A percentile compares a stretch with the other conserved stretches of the same genome.
Evolutionary conservation across 192 early-diverging fungal species (phyloP).

Genomic region (Spizellomyces sp.): DNA sequence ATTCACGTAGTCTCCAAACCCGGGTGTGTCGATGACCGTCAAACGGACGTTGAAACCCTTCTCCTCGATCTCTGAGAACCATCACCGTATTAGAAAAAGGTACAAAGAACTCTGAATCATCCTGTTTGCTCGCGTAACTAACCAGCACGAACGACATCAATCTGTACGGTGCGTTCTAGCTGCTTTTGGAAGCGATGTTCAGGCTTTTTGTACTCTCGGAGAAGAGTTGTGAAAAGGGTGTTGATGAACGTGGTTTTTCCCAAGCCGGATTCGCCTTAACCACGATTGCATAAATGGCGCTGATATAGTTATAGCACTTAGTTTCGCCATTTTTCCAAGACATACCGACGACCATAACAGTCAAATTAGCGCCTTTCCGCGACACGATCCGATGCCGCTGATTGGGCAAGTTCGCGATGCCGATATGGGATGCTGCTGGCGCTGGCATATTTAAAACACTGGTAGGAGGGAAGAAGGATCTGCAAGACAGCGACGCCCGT

Average conservation of each 20-base stretch:
- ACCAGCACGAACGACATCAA: constrained; percentile 97
- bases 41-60: constrained; percentile 97
- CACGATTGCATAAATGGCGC: too few species aligned
- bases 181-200: constrained; percentile 87
- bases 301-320: not conserved
- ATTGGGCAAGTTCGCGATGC: constrained; percentile 98
- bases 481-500: too few species aligned
- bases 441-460: constrained; percentile 6
- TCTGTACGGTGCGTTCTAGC: constrained; percentile 93
- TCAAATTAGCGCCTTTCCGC: constrained; percentile 94
- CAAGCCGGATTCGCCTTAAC: constrained; percentile 88
- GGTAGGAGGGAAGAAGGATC: too few species aligned
- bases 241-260: constrained; percentile 99
- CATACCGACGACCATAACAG: constrained; percentile 91
- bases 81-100: not conserved
- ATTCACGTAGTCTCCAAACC: constrained; percentile 72
- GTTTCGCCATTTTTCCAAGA: not conserved
- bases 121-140: not conserved
- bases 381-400: constrained; percentile 98
- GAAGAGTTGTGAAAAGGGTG: constrained; percentile 93
- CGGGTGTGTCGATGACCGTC: constrained; percentile 95
- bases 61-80: constrained; percentile 79
- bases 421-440: constrained; percentile 48
- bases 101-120: not conserved
- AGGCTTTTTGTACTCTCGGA: constrained; percentile 87